Percentiles rank a stretch among this genome's conserved stretches.
These are phyloP conservation scores for Avena eriantha DNA, from an alignment of 176 grass and related monocot species.

Conservation along the genomic window DNA sequence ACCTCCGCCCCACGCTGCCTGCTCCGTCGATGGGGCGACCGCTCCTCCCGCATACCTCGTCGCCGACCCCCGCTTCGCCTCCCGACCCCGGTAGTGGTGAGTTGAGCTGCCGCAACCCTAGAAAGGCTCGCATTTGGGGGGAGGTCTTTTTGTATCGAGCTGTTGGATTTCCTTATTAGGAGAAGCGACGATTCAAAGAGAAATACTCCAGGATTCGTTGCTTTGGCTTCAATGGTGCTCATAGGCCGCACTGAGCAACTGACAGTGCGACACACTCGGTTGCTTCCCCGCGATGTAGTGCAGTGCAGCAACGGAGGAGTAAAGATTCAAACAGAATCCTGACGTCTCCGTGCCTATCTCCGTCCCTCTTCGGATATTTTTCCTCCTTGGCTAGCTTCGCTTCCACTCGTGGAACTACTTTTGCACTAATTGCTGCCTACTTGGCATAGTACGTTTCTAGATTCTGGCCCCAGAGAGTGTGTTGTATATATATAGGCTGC, in stretches of 20 bases:
- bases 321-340: conserved; percentile 54
- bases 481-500: conserved; percentile 28
- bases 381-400: conserved; percentile 40
- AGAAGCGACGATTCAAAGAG: background rate
- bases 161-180: background rate
- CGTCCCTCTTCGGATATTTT: background rate
- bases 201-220: background rate
- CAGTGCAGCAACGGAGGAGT: conserved; percentile 36
- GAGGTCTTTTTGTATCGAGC: background rate
- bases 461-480: background rate
- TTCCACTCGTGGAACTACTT: conserved; percentile 55
- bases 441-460: background rate
- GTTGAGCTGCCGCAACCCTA: background rate
- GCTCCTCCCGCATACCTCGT: background rate
- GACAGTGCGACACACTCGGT: background rate
- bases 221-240: background rate
- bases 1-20: too few species aligned
- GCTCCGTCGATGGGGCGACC: background rate
- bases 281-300: conserved; percentile 46
- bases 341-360: conserved; percentile 32
- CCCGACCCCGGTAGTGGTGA: background rate
- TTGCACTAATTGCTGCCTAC: conserved; percentile 22
- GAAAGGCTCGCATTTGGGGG: background rate
- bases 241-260: background rate
- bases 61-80: background rate